A percentile compares a stretch with the other conserved stretches of the same genome.
Conservation (phyloP, 805 yeast genomes). For the Zygoascus bituminiphila region DNA sequence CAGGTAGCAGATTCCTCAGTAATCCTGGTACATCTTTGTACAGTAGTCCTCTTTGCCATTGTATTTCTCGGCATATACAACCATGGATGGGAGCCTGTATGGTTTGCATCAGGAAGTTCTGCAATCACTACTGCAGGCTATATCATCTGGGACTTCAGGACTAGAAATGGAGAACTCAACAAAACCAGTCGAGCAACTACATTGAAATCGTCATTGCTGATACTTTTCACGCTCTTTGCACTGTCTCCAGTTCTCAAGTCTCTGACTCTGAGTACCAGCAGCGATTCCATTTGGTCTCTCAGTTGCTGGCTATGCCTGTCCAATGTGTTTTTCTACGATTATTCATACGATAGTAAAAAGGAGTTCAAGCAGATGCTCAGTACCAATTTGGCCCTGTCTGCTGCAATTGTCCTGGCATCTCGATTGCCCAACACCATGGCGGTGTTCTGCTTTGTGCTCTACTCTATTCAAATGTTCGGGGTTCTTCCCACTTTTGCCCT, state of each 20-base stretch:
- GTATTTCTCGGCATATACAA: constrained; percentile 52
- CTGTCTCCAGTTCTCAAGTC: constrained; percentile 87
- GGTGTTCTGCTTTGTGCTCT: constrained; percentile 77
- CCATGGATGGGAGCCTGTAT: constrained; percentile 24
- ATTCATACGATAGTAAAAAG: constrained; percentile 41
- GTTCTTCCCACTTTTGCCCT: constrained; percentile 63
- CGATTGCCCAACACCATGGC: constrained; percentile 62
- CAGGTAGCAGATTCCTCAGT: constrained; percentile 66
- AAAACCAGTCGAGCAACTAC: constrained; percentile 20
- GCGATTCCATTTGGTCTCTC: constrained; percentile 93
- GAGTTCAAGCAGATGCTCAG: constrained; percentile 47
- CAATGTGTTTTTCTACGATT: constrained; percentile 62
- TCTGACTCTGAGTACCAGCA: constrained; percentile 77
- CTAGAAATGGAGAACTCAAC: background rate
- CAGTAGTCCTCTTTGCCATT: constrained; percentile 53
- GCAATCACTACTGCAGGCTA: constrained; percentile 25
- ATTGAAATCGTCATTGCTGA: constrained; percentile 58
- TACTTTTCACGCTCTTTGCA: constrained; percentile 62
- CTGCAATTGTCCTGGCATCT: constrained; percentile 87
- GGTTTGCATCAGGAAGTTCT: constrained; percentile 24
- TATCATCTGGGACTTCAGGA: constrained; percentile 19
- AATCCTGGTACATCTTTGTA: constrained; percentile 56
- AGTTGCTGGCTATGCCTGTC: constrained; percentile 68
- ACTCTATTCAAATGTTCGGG: constrained; percentile 63
- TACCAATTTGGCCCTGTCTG: constrained; percentile 74